Evolutionary conservation across 192 early-diverging fungal genomes (phyloP).

Genomic region (Gamsiella multidivaricata): DNA sequence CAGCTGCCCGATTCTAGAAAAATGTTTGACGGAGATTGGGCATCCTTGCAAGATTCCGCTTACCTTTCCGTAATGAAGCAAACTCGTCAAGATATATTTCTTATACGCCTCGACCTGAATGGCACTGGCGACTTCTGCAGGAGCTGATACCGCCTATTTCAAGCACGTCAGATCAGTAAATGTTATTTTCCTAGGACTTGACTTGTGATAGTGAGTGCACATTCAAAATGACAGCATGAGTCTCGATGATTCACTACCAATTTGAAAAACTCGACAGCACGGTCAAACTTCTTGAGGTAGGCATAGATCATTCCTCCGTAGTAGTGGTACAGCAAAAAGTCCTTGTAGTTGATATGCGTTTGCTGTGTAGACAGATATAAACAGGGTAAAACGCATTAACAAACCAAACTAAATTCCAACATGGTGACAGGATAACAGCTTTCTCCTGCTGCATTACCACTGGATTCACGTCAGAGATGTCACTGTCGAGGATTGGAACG

Average conservation of each 20-base stretch:
- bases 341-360: constrained; percentile 53
- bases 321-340: constrained; percentile 81
- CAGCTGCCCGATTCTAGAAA: no score
- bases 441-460: constrained; percentile 43
- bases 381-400: neutral
- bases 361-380: no score
- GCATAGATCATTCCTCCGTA: constrained; percentile 82
- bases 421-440: no score
- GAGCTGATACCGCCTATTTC: constrained; percentile 72
- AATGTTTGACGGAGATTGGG: no score
- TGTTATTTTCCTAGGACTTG: no score
- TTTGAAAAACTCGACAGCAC: constrained; percentile 70
- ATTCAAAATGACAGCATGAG: no score
- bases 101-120: constrained; percentile 85
- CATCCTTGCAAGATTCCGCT: no score
- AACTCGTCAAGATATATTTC: constrained; percentile 71
- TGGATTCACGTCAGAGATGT: constrained; percentile 63
- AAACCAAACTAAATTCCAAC: neutral
- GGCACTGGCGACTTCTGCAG: constrained; percentile 67
- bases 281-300: constrained; percentile 70
- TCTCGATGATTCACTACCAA: no score
- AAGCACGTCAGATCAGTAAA: neutral
- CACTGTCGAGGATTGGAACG: constrained; percentile 58
- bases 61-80: constrained; percentile 69
- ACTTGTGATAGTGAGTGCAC: no score